Evolutionary conservation across 2,329 filamentous ascomycete genomes (phyloP), one percentile per base, ranked within the genome.

Genomic region (Teratosphaeria gauchensis): DNA sequence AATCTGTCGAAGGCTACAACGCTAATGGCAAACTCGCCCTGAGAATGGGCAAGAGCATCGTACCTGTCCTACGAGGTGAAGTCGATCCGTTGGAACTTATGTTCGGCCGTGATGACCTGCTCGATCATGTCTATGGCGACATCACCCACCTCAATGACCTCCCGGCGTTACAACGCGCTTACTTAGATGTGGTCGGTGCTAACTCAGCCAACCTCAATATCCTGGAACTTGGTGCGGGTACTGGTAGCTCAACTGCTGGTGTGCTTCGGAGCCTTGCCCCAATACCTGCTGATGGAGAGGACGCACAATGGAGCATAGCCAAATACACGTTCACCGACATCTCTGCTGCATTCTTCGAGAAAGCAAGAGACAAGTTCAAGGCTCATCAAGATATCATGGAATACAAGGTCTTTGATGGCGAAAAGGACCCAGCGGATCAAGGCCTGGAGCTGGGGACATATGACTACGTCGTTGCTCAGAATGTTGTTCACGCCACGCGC

Each of bases 311-410:
- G 12, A 30, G n/a, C 31, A n/a, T 52, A 11, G 51, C 52, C 21
- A 54, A 21, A n/a, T 81, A 80, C 63, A 76, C 73, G 0, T 80
- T 69, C 64, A 80, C 79, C 0, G 78, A 80, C 59, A 72, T 78
- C 11, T 74, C 74, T 0, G 56, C 68, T 2, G 71, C 67, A 7
- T 76, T 77, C 66, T 78, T 80, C 53, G 70, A 72, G 8, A 58
- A 64, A 1, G 75, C 72, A 0, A 61, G 65, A n/a, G 65, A 70
- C 28, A 61, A 59, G 3, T 73, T 78, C 24, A 56, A 62, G 0
- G 52, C 57, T 2, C 64, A 66, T 24, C 56, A 58, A 1, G 56
- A 67, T 3, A 64, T 64, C 11, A 70, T 77, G 64, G 60, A 63
- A 11, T 77, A 67, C 56, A 62, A 64, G 16, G 56, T 62, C 1